A percentile compares a stretch with the other conserved stretches of the same genome.
phyloP scores from a whole-genome alignment of 768 basidiomycete species.

The Tubosaeta sp. region DNA sequence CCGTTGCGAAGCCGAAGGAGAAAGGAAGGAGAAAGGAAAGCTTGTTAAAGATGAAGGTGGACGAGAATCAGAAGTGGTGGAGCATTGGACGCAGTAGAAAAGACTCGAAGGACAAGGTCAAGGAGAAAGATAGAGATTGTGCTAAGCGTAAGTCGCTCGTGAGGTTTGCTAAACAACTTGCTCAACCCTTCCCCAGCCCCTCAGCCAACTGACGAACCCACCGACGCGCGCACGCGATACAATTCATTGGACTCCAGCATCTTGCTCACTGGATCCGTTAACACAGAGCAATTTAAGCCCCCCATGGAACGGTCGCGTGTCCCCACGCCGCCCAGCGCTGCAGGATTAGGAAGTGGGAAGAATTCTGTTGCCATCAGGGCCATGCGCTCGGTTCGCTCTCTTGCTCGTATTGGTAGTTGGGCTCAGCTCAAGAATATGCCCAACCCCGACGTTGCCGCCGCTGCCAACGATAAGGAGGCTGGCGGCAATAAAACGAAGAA shows the following conservation, averaged over 20 bases:
- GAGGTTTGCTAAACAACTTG: neutral
- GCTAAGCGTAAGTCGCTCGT: slow-evolving; percentile 26
- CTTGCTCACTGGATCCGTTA: slow-evolving; percentile 28
- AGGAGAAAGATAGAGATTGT: slow-evolving; percentile 34
- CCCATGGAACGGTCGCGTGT: slow-evolving; percentile 10
- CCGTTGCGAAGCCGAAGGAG: slow-evolving; percentile 29
- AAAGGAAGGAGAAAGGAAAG: slow-evolving; percentile 33
- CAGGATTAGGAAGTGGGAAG: slow-evolving; percentile 28
- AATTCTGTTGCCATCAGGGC: slow-evolving; percentile 75
- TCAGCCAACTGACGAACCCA: slow-evolving; percentile 34
- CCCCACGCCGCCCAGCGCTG: slow-evolving; percentile 30
- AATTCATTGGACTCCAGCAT: slow-evolving; percentile 56
- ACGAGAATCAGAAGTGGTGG: slow-evolving; percentile 73
- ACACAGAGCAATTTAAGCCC: slow-evolving; percentile 13
- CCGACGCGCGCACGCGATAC: slow-evolving; percentile 47
- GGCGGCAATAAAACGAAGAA: slow-evolving; percentile 36
- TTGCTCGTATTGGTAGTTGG: slow-evolving; percentile 74
- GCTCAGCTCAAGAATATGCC: slow-evolving; percentile 48
- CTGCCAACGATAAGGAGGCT: slow-evolving; percentile 27
- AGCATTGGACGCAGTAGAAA: slow-evolving; percentile 71
- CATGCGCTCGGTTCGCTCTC: slow-evolving; percentile 67
- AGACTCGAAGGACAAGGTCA: slow-evolving; percentile 59
- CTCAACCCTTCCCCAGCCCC: slow-evolving; percentile 37
- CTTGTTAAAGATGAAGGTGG: slow-evolving; percentile 38
- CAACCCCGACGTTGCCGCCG: slow-evolving; percentile 26